Base-by-base conservation (phyloP, 495 filamentous ascomycete genomes). In the Amniculicola lignicola region DNA sequence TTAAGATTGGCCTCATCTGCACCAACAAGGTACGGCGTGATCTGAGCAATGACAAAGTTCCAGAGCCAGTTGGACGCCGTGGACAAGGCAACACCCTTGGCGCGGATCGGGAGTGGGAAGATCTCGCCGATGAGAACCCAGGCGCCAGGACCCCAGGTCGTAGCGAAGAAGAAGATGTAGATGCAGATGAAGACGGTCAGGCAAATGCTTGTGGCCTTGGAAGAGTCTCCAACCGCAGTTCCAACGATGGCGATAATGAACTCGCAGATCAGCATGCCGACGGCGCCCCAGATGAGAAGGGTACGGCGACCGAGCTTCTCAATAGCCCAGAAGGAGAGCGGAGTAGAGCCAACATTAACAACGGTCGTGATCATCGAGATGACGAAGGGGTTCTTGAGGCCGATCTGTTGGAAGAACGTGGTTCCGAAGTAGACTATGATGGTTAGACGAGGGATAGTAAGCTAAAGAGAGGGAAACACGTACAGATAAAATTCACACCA, bases 61-160 rank as follows among this genome's bases (percentile, higher is more conserved):
- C 85, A 90, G 57, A 91, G 80, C 88, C 88, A 93, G 78, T 93
- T 93, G 61, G 82, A 86, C 50, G 88, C 84, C 25, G 88, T 91
- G 23, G 85, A 86, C 40, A 92, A 77, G 31, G 78, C 87, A 47
- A 93, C 86, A 67, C 88, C 88, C 45, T 85, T 83, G 18, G 87
- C 84, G 62, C 88, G 85, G 71, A 90, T 90, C 38, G 84, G 85
- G 29, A 91, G 81, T 18, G 87, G 87, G 80, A 82, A 93, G 74
- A 90, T 86, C 74, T 93, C 88, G 59, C 88, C 88, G 59, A 91
- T 88, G 61, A 92, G 79, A 54, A 92, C 85, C 88, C 88, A 90
- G 28, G 83, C 87, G 41, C 73, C 72, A 10, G 79, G 79, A 39
- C 70, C 71, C 71, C 71, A 74, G 29, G 71, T 72, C 4, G 59